Evolutionary conservation across 2,329 filamentous ascomycete species (phyloP).

Genomic region (Emergomyces orientalis): DNA sequence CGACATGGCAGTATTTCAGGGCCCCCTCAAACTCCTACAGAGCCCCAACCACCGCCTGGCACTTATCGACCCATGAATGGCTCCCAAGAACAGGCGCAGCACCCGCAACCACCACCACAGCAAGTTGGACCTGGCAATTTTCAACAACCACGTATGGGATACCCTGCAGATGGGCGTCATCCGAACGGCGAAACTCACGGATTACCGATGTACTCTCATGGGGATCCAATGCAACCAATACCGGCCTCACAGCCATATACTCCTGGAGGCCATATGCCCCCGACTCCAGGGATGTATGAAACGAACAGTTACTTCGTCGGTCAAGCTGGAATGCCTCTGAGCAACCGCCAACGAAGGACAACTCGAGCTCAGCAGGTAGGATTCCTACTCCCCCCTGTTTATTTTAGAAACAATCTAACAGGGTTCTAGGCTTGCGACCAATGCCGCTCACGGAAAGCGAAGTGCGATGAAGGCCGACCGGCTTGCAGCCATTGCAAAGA

Average conservation of each 20-base stretch:
- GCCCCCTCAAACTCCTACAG: constrained; percentile 23
- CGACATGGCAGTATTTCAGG: constrained; percentile 26
- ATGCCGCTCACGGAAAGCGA: constrained; percentile 78
- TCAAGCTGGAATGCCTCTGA: constrained; percentile 19
- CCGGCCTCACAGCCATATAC: constrained; percentile 19
- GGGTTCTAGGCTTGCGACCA: constrained; percentile 72
- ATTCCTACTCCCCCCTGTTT: neutral
- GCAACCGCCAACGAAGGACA: constrained; percentile 31
- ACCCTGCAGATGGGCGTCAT: constrained; percentile 24
- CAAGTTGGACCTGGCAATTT: constrained; percentile 26
- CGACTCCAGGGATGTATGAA: constrained; percentile 27
- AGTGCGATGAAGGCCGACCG: constrained; percentile 79
- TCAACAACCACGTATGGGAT: constrained; percentile 25
- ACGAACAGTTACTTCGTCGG: constrained; percentile 23
- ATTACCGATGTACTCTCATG: constrained; percentile 25
- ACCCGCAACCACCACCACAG: constrained; percentile 13
- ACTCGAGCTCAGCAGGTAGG: constrained; percentile 34
- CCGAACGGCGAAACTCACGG: constrained; percentile 25
- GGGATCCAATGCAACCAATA: constrained; percentile 20
- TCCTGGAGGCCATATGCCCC: constrained; percentile 17
- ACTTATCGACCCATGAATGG: constrained; percentile 29
- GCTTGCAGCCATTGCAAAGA: constrained; percentile 80
- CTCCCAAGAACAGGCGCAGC: constrained; percentile 20
- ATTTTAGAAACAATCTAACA: constrained; percentile 5
- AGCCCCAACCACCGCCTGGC: constrained; percentile 22